These are phyloP conservation scores for Colletotrichum sp. DNA, from an alignment of 2,329 filamentous ascomycete genomes.

Conservation along the genomic window DNA sequence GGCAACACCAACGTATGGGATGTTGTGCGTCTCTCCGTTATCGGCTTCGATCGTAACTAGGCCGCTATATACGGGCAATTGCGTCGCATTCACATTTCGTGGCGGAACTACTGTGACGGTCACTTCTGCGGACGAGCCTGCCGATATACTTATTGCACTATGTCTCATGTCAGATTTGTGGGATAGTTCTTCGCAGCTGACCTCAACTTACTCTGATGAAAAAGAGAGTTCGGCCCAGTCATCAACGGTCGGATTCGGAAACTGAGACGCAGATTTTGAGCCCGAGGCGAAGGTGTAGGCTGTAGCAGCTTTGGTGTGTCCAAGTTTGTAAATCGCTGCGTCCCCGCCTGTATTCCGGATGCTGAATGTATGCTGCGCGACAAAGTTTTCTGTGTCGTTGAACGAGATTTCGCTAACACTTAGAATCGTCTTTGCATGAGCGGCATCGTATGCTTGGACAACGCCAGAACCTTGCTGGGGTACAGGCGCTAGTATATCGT, in stretches of 20 bases:
- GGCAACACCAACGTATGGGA: slow-evolving; percentile 44
- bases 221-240: slow-evolving; percentile 23
- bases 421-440: slow-evolving; percentile 41
- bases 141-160: slow-evolving; percentile 28
- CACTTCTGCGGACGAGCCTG: slow-evolving; percentile 28
- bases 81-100: slow-evolving; percentile 27
- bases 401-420: slow-evolving; percentile 44
- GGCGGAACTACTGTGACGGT: slow-evolving; percentile 32
- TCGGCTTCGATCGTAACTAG: slow-evolving; percentile 43
- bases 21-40: slow-evolving; percentile 37
- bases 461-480: slow-evolving; percentile 48
- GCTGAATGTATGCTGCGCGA: slow-evolving; percentile 34
- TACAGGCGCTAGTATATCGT: slow-evolving; percentile 34
- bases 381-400: slow-evolving; percentile 49
- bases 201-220: not conserved
- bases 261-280: slow-evolving; percentile 2
- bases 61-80: slow-evolving; percentile 47
- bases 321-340: slow-evolving; percentile 40
- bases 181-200: not conserved
- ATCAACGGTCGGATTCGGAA: slow-evolving; percentile 23
- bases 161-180: not conserved
- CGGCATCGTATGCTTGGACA: slow-evolving; percentile 44
- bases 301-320: slow-evolving; percentile 38
- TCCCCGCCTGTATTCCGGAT: slow-evolving; percentile 43
- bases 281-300: slow-evolving; percentile 37